Evolutionary conservation across 1,139 yeast species (phyloP), one percentile per base, ranked within the genome.

Genomic region (Suhomyces yuchorum): DNA sequence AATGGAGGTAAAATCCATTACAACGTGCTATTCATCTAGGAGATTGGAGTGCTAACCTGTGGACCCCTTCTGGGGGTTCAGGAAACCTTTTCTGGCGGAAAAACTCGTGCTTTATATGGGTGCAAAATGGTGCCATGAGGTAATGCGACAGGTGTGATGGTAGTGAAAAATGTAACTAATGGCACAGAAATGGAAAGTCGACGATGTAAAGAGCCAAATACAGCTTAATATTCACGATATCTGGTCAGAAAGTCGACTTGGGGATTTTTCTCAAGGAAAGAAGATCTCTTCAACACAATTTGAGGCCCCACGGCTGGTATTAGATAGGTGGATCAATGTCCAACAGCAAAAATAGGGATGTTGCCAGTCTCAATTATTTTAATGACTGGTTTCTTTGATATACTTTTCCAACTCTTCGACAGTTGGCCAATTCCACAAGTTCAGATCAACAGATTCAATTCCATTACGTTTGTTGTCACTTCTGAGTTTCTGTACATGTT

Each of bases 401-500:
- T 48, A 50, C n/a, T 20, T 37, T 12, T 50, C 49, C 23, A 50
- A 34, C 12, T 49, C 48, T 9, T 48, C 53, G 18, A 50, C 30
- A 4, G 52, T 45, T 19, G 59, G 58, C 59, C 59, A 56, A 3
- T 48, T 46, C 59, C 59, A 56, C 11, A 22, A 22, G 6, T 44
- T 24, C 39, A 37, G 39, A 12, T 28, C 43, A n/a, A 8, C 28
- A 1, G 38, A 15, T n/a, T 28, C 30, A 2, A 33, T 14, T 3
- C 46, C 46, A 24, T 24, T 22, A n/a, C 36, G 38, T 9, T 20
- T 23, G n/a, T 45, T 48, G 23, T 60, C 65, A 7, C 38, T 24
- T 40, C 51, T 54, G 23, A 68, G 59, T 42, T 63, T 63, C 33
- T 64, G 62, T 12, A 69, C 70, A 56, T 78, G 82, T 37, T 56